These are phyloP conservation scores for Taphrina deformans DNA, from an alignment of 1,139 yeast species.

Conservation along the genomic window DNA sequence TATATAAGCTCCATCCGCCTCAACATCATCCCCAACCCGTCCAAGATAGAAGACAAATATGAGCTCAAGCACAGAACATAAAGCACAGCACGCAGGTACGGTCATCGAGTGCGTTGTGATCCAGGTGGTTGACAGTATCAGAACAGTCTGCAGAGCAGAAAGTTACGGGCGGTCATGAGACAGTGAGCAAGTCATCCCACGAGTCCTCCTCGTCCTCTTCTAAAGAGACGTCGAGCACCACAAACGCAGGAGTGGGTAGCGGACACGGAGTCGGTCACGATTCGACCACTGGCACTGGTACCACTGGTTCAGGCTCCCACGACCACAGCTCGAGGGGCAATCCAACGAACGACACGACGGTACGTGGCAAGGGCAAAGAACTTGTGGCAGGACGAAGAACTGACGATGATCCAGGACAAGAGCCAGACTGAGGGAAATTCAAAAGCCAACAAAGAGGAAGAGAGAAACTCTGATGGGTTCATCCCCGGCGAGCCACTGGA, in stretches of 20 bases:
- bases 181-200: background rate
- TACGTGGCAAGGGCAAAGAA: background rate
- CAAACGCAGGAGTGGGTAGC: background rate
- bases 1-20: background rate
- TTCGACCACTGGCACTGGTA: background rate
- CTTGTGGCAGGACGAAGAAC: no score
- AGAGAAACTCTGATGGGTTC: conserved; percentile 11
- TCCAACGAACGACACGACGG: background rate
- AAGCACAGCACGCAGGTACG: background rate
- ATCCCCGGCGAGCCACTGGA: conserved; percentile 14
- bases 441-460: background rate
- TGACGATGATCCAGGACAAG: background rate
- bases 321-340: background rate
- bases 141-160: background rate
- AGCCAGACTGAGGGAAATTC: background rate
- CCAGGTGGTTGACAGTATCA: background rate
- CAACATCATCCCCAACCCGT: no score
- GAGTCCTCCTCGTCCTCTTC: background rate
- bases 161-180: background rate
- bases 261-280: background rate
- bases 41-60: no score
- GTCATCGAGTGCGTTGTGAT: background rate
- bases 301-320: background rate
- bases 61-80: background rate
- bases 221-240: background rate